phyloP scores from a whole-genome alignment of 371 early-diverging fungal species.

The Aphelidium insulamus region DNA sequence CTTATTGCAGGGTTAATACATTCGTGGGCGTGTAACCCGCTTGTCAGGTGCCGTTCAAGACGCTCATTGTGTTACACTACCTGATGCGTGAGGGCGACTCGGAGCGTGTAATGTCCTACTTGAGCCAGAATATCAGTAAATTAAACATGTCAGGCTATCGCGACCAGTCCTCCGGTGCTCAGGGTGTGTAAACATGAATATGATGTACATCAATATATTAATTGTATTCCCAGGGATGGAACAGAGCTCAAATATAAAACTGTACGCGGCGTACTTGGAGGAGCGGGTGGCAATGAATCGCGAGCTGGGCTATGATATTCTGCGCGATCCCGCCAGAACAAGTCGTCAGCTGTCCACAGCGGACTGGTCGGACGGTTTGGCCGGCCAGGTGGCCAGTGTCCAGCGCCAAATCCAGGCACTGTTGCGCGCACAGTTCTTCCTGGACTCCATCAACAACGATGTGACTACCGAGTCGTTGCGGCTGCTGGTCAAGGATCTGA shows the following conservation, averaged over 20 bases:
- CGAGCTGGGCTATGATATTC: constrained; percentile 15
- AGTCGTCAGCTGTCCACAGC: too few species aligned
- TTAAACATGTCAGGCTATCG: constrained; percentile 11
- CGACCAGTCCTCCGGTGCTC: constrained; percentile 7
- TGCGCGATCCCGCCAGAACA: too few species aligned
- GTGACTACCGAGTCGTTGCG: constrained; percentile 22
- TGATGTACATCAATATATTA: too few species aligned
- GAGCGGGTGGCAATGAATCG: constrained; percentile 13
- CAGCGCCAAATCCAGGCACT: constrained; percentile 15
- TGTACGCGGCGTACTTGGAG: constrained; percentile 18
- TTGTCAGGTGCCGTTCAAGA: too few species aligned
- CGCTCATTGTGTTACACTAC: too few species aligned
- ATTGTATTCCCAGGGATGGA: too few species aligned
- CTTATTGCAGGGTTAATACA: too few species aligned
- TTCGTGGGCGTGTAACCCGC: too few species aligned
- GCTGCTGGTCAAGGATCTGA: constrained; percentile 19
- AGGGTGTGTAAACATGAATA: constrained; percentile 1
- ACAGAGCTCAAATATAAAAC: constrained; percentile 17
- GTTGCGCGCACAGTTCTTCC: constrained; percentile 15
- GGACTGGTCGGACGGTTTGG: too few species aligned
- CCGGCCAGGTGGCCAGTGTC: constrained; percentile 3
- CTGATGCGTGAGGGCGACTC: too few species aligned
- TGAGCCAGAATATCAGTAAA: constrained; percentile 10
- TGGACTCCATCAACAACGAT: constrained; percentile 17
- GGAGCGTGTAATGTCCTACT: constrained; percentile 14